Evolutionary conservation across 148 eudicot genomes (phyloP), one percentile per base, ranked within the genome.

Genomic region (Arbutus unedo): DNA sequence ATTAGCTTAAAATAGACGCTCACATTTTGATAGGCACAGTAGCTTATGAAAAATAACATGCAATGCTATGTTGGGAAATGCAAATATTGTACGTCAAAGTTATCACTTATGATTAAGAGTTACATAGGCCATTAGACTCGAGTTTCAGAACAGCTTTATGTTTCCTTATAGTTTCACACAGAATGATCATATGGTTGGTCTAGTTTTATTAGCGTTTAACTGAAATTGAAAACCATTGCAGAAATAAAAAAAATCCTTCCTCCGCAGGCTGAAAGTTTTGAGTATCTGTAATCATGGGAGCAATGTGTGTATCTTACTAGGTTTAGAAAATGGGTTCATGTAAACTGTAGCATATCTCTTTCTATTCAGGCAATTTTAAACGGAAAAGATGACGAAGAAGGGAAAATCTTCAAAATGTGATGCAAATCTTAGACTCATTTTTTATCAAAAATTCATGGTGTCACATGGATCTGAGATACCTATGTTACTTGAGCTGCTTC

Each of bases 341-440:
- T 76, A 21, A 13, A 76, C 45, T 25, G 57, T 31, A 76, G 62
- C 60, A 76, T 4, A 23, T 75, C 59, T 75, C 56, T 75, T 49
- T 75, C 57, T 75, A 56, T 74, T 45, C 25, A 10, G 5, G 21
- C 50, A 75, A 45, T 48, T 13, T 51, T 9, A 49, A 50, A 23
- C 10, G 14, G 41, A 75, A 1, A 19, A 45, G 51, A 18, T 4
- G 15, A 44, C 4, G 18, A 11, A 2, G 38, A 72, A 73, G 43
- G 51, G 53, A 47, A 73, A 54, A 54, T 77, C 48, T 77, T 54
- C 13, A 55, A 54, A 55, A 54, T 31, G n/a, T 54, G 48, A 54
- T 47, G 41, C 7, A 19, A 3, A 77, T 59, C 15, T 75, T 50
- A 49, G 55, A n/a, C 51, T n/a, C n/a, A 48, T 11, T 11, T 2